Base-by-base conservation (phyloP, 176 grass and related monocot genomes). In the Tillandsia leiboldiana region DNA sequence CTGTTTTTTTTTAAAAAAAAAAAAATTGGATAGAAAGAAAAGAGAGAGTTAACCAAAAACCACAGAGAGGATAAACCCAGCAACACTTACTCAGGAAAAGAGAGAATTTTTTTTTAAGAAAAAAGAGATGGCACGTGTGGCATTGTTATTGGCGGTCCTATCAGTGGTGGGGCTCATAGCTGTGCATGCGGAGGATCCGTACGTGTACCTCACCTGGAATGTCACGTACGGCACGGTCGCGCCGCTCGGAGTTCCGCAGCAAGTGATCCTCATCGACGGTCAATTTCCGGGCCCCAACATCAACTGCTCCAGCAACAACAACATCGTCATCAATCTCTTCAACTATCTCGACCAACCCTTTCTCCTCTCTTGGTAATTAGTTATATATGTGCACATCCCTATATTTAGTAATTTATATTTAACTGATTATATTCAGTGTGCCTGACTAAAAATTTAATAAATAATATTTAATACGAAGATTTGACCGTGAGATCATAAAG, bases 241-340 rank as follows among this genome's bases (percentile, higher is more conserved):
- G 26, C 29, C 87, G 0, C 10, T 87, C 9, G 88, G 75, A 13
- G 72, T 66, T 8, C 70, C 81, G 14, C 85, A 91, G 72, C 80
- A 87, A 71, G 81, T 81, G 2, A 91, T 91, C 75, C 82, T 87
- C 50, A 87, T 91, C 81, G 87, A 91, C 49, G 84, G 79, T 68
- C 74, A 91, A 75, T 91, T 91, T 20, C 88, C 88, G 0, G 85
- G 82, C 0, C 85, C 85, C 11, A 51, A 72, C 53, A 87, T 91
- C 78, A 91, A 91, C 82, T 91, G 85, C 78, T 77, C 76, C 51
- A 82, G 81, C 64, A 91, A 91, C 88, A 91, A 87, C 78, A 91
- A 91, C 84, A 87, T 91, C 50, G 72, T 91, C 26, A 33, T 91
- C 56, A 87, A 91, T 49, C 75, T 91, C 26, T 91, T 82, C 73